phyloP scores from a whole-genome alignment of 1,139 yeast genomes.

The Pichiaceae sp. region DNA sequence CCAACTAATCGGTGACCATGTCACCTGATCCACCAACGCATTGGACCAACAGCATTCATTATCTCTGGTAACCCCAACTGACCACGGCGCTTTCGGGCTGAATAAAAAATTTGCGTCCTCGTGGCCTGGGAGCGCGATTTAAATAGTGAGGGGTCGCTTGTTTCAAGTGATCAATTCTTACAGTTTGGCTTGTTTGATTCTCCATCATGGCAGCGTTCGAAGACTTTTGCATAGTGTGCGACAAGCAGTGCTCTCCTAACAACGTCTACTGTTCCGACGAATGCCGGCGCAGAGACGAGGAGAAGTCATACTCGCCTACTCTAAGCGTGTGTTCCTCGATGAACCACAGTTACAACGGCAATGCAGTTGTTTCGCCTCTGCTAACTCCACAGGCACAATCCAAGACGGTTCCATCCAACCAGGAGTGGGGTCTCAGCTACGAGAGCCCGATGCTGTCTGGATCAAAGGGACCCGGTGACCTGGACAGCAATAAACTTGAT shows the following conservation, averaged over 20 bases:
- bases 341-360: slow-evolving; percentile 4
- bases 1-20: too few species aligned
- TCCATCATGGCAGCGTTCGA: slow-evolving; percentile 57
- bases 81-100: too few species aligned
- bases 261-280: slow-evolving; percentile 53
- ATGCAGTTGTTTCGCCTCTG: slow-evolving; percentile 18
- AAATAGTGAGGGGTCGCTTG: too few species aligned
- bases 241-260: slow-evolving; percentile 44
- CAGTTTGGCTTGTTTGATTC: too few species aligned
- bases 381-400: slow-evolving; percentile 19
- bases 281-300: slow-evolving; percentile 40
- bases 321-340: slow-evolving; percentile 14
- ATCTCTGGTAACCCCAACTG: too few species aligned
- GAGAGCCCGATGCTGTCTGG: slow-evolving; percentile 20
- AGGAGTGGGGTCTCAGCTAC: slow-evolving; percentile 18
- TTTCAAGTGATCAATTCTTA: too few species aligned
- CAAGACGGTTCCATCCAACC: slow-evolving; percentile 3
- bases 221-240: slow-evolving; percentile 62
- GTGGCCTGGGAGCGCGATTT: too few species aligned
- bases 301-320: slow-evolving; percentile 15
- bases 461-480: slow-evolving; percentile 13
- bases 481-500: slow-evolving; percentile 23
- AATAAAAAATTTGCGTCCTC: too few species aligned
- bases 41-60: too few species aligned
- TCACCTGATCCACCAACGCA: too few species aligned